Evolutionary conservation across 2,329 filamentous ascomycete genomes (phyloP).

Genomic region (Hymenoscyphus linearis): DNA sequence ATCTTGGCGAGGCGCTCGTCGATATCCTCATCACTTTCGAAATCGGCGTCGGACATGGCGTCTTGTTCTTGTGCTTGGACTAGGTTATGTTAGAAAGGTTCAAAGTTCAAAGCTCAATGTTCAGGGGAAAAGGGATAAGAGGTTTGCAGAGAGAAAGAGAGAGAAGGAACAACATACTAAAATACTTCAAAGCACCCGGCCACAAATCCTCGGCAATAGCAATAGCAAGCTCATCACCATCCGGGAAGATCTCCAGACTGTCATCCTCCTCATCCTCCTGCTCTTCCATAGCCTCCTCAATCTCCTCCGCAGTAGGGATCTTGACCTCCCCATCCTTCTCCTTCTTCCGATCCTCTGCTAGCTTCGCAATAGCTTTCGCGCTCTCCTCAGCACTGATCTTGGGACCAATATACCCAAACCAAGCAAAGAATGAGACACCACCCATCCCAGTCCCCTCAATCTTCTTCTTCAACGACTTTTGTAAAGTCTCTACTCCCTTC

Average conservation of each 20-base stretch:
- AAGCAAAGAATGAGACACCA: conserved; percentile 77
- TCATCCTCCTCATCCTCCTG: conserved; percentile 48
- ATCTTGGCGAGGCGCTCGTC: neutral
- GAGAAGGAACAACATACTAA: conserved; percentile 54
- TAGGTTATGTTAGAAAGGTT: conserved; percentile 34
- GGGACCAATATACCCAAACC: conserved; percentile 74
- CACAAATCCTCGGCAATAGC: conserved; percentile 82
- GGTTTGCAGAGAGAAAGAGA: neutral
- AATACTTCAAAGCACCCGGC: conserved; percentile 85
- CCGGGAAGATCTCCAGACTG: conserved; percentile 79
- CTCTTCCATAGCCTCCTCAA: conserved; percentile 33
- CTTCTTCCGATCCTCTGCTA: conserved; percentile 49
- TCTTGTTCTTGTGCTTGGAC: conserved; percentile 68
- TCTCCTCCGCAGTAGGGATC: conserved; percentile 35
- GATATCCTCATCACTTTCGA: conserved; percentile 53
- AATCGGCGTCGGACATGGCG: conserved; percentile 62
- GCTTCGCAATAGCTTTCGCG: conserved; percentile 52
- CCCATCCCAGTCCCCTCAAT: conserved; percentile 56
- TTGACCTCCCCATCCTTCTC: conserved; percentile 36
- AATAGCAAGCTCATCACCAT: conserved; percentile 76
- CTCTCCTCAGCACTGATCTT: conserved; percentile 70
- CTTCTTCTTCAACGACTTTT: conserved; percentile 48
- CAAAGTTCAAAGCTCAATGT: neutral
- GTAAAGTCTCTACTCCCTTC: conserved; percentile 39
- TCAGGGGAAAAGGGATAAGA: too few species aligned